These are phyloP conservation scores for Fusarium pseudonygamai DNA, from an alignment of 2,329 filamentous ascomycete genomes.

Conservation along the genomic window DNA sequence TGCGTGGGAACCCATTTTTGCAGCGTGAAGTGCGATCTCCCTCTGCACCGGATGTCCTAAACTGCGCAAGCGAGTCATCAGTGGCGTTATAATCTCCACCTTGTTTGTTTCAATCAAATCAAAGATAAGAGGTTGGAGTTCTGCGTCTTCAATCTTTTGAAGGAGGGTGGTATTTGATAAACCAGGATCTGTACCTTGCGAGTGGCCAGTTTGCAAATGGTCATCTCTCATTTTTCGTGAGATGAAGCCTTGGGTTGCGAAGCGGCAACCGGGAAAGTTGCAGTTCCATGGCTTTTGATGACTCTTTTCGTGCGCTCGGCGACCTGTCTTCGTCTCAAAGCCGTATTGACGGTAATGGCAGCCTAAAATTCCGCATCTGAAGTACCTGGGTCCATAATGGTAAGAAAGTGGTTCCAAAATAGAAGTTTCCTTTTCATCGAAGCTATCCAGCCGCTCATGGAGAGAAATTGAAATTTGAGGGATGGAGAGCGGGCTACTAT, in stretches of 20 bases:
- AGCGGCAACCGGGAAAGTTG: rapidly evolving
- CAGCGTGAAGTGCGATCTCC: rapidly evolving
- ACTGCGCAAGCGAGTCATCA: rapidly evolving
- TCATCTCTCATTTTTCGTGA: background rate
- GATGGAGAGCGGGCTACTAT: rapidly evolving
- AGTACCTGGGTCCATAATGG: background rate
- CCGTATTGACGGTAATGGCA: rapidly evolving
- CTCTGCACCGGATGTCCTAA: rapidly evolving
- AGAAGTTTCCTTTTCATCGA: rapidly evolving
- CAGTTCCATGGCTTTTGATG: background rate
- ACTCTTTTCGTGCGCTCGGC: background rate
- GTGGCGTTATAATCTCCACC: rapidly evolving
- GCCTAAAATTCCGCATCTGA: rapidly evolving
- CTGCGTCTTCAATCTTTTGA: background rate
- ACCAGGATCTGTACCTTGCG: rapidly evolving
- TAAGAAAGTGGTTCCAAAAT: rapidly evolving
- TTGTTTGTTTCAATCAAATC: rapidly evolving
- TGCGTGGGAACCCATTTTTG: rapidly evolving
- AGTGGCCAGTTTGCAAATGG: rapidly evolving
- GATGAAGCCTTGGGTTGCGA: rapidly evolving
- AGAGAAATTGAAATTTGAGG: rapidly evolving
- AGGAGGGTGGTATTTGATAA: rapidly evolving
- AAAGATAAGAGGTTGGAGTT: background rate
- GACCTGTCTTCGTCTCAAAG: rapidly evolving
- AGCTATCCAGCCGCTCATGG: rapidly evolving